These are phyloP conservation scores for Septoria petroselini DNA, from an alignment of 2,329 filamentous ascomycete species.

Conservation along the genomic window DNA sequence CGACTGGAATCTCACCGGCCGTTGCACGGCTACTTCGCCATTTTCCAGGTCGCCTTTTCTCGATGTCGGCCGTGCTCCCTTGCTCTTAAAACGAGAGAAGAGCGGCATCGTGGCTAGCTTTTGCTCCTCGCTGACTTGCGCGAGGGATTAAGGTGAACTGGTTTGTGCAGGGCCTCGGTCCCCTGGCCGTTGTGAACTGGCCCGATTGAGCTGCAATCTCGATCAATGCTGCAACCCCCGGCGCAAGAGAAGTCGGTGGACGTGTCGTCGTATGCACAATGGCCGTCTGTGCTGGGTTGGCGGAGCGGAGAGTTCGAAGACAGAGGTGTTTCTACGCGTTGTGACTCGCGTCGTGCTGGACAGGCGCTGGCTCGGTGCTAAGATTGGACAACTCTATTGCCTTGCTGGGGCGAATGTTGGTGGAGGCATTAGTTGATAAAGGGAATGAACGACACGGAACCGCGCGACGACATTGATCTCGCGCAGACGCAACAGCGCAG, in stretches of 20 bases:
- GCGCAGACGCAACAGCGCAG: too few species aligned
- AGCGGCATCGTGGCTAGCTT: slow-evolving; percentile 49
- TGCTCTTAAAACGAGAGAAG: slow-evolving; percentile 68
- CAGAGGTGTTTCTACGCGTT: too few species aligned
- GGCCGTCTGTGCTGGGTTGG: neutral
- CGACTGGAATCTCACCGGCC: slow-evolving; percentile 71
- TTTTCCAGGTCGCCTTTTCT: slow-evolving; percentile 46
- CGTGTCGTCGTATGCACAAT: slow-evolving; percentile 2
- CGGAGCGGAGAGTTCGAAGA: neutral
- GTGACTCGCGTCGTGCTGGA: too few species aligned
- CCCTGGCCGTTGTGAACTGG: slow-evolving; percentile 4
- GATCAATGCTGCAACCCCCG: slow-evolving; percentile 6
- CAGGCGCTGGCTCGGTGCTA: too few species aligned
- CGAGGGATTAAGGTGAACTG: neutral
- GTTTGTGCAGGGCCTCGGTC: slow-evolving; percentile 5
- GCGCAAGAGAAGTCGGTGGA: slow-evolving; percentile 1
- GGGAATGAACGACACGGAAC: too few species aligned
- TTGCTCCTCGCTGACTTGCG: neutral
- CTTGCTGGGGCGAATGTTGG: too few species aligned
- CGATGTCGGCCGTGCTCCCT: slow-evolving; percentile 60
- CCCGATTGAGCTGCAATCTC: neutral
- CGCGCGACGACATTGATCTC: too few species aligned
- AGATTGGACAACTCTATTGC: too few species aligned
- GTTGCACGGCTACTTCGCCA: slow-evolving; percentile 53
- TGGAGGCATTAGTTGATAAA: too few species aligned